Percentiles rank a stretch among this genome's conserved stretches.
Conservation (phyloP, 2,329 filamentous ascomycete genomes). For the Shiraia bambusicola region DNA sequence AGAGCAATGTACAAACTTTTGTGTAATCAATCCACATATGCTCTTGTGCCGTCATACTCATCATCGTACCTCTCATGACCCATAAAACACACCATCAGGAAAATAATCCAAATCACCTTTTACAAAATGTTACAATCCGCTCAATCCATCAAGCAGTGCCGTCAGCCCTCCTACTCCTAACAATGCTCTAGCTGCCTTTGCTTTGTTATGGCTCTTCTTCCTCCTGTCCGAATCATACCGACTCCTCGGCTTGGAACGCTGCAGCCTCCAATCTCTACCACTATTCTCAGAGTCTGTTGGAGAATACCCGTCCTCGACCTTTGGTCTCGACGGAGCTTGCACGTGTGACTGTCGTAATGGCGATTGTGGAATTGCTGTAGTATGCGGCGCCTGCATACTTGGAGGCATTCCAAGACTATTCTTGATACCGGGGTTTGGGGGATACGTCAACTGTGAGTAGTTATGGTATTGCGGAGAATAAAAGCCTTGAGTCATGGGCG, state of each 20-base stretch:
- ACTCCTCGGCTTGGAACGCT: slow-evolving; percentile 16
- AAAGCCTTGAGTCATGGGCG: slow-evolving; percentile 5
- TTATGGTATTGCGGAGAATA: slow-evolving; percentile 8
- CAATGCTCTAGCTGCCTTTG: slow-evolving; percentile 35
- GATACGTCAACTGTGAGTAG: slow-evolving; percentile 8
- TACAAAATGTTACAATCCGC: slow-evolving; percentile 18
- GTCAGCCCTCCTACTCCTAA: slow-evolving; percentile 43
- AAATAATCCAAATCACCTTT: not conserved
- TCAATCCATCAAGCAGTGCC: slow-evolving; percentile 40
- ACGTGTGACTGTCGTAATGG: slow-evolving; percentile 19
- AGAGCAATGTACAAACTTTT: not conserved
- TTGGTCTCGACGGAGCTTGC: slow-evolving; percentile 4
- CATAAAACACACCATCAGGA: no score
- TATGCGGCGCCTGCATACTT: slow-evolving; percentile 5
- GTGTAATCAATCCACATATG: not conserved
- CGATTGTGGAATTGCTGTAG: slow-evolving; percentile 13
- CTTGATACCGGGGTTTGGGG: slow-evolving; percentile 5
- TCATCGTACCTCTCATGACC: not conserved
- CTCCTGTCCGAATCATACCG: slow-evolving; percentile 9
- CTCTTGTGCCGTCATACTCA: not conserved
- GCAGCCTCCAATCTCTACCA: slow-evolving; percentile 11
- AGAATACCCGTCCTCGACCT: slow-evolving; percentile 19
- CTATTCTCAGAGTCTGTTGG: slow-evolving; percentile 30
- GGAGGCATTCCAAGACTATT: slow-evolving; percentile 4
- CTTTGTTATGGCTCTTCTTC: slow-evolving; percentile 28